Percentiles rank a stretch among this genome's conserved stretches.
phyloP scores from a whole-genome alignment of 305 asterid genomes.

The Rubia peregrina region DNA sequence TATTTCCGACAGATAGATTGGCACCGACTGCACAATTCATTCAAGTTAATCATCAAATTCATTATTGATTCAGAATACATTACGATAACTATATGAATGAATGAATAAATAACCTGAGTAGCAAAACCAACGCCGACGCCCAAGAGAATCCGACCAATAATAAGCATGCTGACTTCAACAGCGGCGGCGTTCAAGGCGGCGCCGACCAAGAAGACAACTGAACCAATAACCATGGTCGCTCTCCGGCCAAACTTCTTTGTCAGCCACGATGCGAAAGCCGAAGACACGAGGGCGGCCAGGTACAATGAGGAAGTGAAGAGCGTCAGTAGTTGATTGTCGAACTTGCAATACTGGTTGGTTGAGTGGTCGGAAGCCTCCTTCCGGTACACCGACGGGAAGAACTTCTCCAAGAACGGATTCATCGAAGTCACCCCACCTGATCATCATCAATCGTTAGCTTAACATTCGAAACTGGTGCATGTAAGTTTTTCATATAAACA shows the following conservation, averaged over 20 bases:
- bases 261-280: conserved; percentile 63
- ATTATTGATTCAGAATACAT: too few relatives aligned
- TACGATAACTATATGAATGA: too few relatives aligned
- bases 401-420: conserved; percentile 65
- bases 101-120: conserved; percentile 46
- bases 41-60: too few relatives aligned
- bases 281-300: conserved; percentile 68
- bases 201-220: conserved; percentile 60
- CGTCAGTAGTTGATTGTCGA: conserved; percentile 70
- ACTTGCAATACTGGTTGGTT: conserved; percentile 82
- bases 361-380: conserved; percentile 44
- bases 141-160: conserved; percentile 76
- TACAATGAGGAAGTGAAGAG: conserved; percentile 83
- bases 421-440: conserved; percentile 93
- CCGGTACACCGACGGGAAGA: conserved; percentile 57
- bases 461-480: background rate
- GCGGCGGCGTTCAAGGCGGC: conserved; percentile 68
- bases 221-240: conserved; percentile 68
- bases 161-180: conserved; percentile 58
- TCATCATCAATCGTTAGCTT: too few relatives aligned
- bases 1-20: conserved; percentile 84
- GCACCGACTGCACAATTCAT: conserved; percentile 56
- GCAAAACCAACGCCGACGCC: conserved; percentile 94
- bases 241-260: conserved; percentile 70
- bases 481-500: too few relatives aligned